Base-by-base conservation (phyloP, 176 grass and related monocot genomes). In the Oryza punctata region DNA sequence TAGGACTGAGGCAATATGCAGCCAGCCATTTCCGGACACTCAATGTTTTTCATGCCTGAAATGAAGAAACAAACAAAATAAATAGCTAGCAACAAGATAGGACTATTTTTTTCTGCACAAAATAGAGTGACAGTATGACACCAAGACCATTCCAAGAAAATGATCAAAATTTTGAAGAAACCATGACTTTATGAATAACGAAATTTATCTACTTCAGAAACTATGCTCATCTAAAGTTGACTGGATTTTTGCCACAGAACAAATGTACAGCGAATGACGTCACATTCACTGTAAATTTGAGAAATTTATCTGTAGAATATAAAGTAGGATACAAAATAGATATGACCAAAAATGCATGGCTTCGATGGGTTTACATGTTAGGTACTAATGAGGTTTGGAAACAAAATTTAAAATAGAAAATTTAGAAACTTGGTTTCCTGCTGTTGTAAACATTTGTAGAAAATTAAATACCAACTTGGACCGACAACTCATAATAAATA, bases 1-100 rank as follows among this genome's bases (percentile, higher is more conserved):
- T n/a, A 99, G 88, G 72, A 99, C 87, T 75, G 93, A 90, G 67
- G 90, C 93, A 88, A 99, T 96, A 82, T 77, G 97, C 97, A 81
- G 93, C 93, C 47, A 86, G 89, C 97, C 97, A 99, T 90, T 89
- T 99, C 65, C 97, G 88, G 19, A 63, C 88, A 82, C 97, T 99
- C 21, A 99, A 77, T 60, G 97, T 99, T 90, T 99, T 99, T 65
- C 97, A 93, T 82, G 91, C 90, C 97, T 99, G 83, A 78, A 87
- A 84, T 75, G 66, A 81, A 66, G 79, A 67, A 75, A 32, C 32
- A 57, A 3, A 68, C 3, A 73, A 73, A 10, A 40, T 23, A 63
- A 30, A 81, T 86, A 78, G 72, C 37, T 65, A 59, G 68, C 59
- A 72, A 54, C 63, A 90, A 77, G 57, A 86, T 74, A 76, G 54